Evolutionary conservation across 441 rosid genomes (phyloP).

Genomic region (Erysimum cheiri): DNA sequence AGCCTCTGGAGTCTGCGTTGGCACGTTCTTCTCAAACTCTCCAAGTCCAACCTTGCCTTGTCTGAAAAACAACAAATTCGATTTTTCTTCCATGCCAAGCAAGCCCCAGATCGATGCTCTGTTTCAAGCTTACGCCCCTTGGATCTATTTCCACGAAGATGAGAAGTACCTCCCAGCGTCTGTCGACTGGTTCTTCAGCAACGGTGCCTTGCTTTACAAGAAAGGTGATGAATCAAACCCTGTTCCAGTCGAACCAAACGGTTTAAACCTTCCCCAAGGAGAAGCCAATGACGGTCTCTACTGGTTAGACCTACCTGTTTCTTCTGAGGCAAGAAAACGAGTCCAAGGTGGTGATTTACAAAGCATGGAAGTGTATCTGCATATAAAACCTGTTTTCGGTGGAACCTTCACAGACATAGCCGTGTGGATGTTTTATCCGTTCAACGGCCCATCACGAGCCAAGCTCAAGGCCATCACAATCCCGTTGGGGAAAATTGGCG

Average conservation of each 20-base stretch:
- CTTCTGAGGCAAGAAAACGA: conserved; percentile 51
- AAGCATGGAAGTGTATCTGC: conserved; percentile 60
- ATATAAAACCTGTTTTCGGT: conserved; percentile 76
- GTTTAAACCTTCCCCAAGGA: conserved; percentile 84
- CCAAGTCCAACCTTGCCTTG: conserved; percentile 47
- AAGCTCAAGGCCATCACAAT: conserved; percentile 58
- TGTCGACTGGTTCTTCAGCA: conserved; percentile 68
- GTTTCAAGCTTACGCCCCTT: conserved; percentile 63
- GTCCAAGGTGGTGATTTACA: conserved; percentile 65
- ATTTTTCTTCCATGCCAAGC: conserved; percentile 69
- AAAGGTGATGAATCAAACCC: conserved; percentile 73
- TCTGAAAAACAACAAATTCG: conserved; percentile 60
- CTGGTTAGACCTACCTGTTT: conserved; percentile 84
- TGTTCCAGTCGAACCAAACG: conserved; percentile 48
- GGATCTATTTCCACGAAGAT: conserved; percentile 72
- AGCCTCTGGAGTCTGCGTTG: conserved; percentile 57
- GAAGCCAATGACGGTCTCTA: conserved; percentile 70
- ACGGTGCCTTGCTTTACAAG: conserved; percentile 72
- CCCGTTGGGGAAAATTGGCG: conserved; percentile 66
- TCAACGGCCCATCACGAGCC: conserved; percentile 79
- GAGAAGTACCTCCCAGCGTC: conserved; percentile 75
- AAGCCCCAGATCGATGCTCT: conserved; percentile 58
- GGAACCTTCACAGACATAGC: conserved; percentile 78
- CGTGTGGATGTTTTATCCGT: conserved; percentile 83
- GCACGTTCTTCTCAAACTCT: conserved; percentile 58